These are phyloP conservation scores for Mortierella sp. DNA, from an alignment of 371 early-diverging fungal genomes.

Conservation along the genomic window DNA sequence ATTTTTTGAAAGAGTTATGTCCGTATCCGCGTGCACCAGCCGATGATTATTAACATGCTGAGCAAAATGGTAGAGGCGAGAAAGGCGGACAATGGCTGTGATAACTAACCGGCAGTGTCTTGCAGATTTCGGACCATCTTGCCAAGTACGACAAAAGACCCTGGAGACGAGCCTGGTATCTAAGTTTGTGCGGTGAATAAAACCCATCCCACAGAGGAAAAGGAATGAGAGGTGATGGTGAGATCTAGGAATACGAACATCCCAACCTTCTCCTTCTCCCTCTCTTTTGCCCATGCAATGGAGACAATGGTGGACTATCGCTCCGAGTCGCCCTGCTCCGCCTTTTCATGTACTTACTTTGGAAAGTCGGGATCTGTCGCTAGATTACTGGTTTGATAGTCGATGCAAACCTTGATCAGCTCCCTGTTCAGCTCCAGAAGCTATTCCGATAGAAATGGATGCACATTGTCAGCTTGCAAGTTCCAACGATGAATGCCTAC, in stretches of 20 bases:
- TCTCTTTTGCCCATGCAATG: no score
- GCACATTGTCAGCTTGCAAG: background rate
- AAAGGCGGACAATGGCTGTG: background rate
- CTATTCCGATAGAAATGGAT: constrained; percentile 1
- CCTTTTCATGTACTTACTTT: constrained; percentile 15
- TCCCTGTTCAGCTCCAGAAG: constrained; percentile 46
- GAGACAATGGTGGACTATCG: no score
- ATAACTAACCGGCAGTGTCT: constrained; percentile 28
- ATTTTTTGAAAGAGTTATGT: background rate
- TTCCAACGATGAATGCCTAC: no score
- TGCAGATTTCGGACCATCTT: constrained; percentile 47
- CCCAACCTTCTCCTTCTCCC: no score
- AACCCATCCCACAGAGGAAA: background rate
- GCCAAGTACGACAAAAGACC: constrained; percentile 47
- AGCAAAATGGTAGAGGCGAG: no score
- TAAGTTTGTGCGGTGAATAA: background rate
- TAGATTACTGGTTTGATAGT: constrained; percentile 35
- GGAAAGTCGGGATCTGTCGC: constrained; percentile 33
- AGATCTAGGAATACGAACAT: background rate
- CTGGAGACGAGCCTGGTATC: constrained; percentile 51
- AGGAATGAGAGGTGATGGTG: no score
- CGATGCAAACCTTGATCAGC: constrained; percentile 46
- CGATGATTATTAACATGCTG: no score
- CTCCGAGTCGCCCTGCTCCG: no score
- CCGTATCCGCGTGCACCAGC: background rate